A percentile compares a stretch with the other conserved stretches of the same genome.
These are phyloP conservation scores for Aspergillus cejpii DNA, from an alignment of 2,329 filamentous ascomycete species.

Conservation along the genomic window DNA sequence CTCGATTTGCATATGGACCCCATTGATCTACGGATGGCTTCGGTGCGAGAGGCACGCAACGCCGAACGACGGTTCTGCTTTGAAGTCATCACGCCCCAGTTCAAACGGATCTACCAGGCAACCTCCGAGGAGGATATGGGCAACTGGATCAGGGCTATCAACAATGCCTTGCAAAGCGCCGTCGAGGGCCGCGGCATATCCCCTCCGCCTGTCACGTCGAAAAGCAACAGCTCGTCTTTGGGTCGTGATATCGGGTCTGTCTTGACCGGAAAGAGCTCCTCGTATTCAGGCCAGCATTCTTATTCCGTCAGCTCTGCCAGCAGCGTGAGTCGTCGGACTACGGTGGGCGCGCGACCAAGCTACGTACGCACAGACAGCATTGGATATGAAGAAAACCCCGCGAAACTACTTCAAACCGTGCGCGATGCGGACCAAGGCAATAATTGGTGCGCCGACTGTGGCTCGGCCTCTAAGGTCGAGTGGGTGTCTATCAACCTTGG, in stretches of 20 bases:
- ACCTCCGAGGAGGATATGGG: constrained; percentile 98
- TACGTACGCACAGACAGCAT: constrained; percentile 63
- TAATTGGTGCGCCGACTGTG: constrained; percentile 88
- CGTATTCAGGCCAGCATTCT: constrained; percentile 50
- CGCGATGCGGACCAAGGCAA: constrained; percentile 90
- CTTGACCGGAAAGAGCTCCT: constrained; percentile 80
- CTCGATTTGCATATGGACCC: constrained; percentile 96
- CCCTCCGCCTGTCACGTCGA: constrained; percentile 40
- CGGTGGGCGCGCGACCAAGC: constrained; percentile 77
- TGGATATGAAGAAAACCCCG: constrained; percentile 72
- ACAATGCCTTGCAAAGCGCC: constrained; percentile 92
- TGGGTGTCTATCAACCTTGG: constrained; percentile 98
- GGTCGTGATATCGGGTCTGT: constrained; percentile 87
- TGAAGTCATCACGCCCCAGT: constrained; percentile 94
- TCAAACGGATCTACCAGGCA: constrained; percentile 92
- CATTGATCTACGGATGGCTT: constrained; percentile 93
- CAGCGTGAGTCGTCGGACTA: constrained; percentile 74
- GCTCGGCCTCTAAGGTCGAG: constrained; percentile 84
- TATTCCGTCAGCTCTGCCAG: constrained; percentile 42
- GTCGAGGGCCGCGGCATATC: constrained; percentile 69
- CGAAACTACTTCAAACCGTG: constrained; percentile 77
- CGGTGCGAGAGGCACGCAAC: constrained; percentile 89
- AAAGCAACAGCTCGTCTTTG: constrained; percentile 51
- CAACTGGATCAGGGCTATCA: constrained; percentile 92
- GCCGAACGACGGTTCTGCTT: constrained; percentile 95